A percentile compares a stretch with the other conserved stretches of the same genome.
Evolutionary conservation across 1,284 basidiomycete genomes (phyloP).

Genomic region (Heterobasidion occidentale): DNA sequence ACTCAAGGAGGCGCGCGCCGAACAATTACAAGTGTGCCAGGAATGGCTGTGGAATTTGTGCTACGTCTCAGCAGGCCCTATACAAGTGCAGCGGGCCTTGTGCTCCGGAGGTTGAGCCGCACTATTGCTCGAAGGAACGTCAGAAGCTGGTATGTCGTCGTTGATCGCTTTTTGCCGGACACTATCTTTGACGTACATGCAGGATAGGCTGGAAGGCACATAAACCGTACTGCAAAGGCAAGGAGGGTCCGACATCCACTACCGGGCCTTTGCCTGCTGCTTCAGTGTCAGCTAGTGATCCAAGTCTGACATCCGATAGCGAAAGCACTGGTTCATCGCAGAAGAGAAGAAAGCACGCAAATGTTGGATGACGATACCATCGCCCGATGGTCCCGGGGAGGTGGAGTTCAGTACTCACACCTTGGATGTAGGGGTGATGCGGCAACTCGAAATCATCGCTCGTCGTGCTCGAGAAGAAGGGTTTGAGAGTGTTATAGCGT

Average conservation of each 20-base stretch:
- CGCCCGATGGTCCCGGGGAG: background rate
- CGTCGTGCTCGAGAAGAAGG: background rate
- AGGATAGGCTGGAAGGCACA: background rate
- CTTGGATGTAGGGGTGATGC: background rate
- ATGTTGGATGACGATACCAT: background rate
- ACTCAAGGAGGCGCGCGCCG: background rate
- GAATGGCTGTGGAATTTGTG: background rate
- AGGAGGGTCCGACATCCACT: background rate
- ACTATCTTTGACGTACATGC: too few relatives aligned
- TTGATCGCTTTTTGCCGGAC: too few relatives aligned
- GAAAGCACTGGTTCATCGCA: background rate
- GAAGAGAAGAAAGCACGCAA: background rate
- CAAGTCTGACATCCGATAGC: background rate
- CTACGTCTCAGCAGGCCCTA: background rate
- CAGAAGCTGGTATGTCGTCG: background rate
- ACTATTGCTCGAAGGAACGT: background rate
- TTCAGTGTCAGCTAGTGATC: background rate
- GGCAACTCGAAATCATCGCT: background rate
- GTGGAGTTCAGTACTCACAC: background rate
- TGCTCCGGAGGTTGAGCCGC: background rate
- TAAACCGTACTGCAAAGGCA: background rate
- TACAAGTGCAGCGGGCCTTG: background rate
- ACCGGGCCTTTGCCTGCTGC: background rate
- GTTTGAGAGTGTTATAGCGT: too few relatives aligned
- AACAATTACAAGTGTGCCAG: background rate